Evolutionary conservation across 2,329 filamentous ascomycete genomes (phyloP), one percentile per base, ranked within the genome.

Genomic region (Exophiala oligosperma): DNA sequence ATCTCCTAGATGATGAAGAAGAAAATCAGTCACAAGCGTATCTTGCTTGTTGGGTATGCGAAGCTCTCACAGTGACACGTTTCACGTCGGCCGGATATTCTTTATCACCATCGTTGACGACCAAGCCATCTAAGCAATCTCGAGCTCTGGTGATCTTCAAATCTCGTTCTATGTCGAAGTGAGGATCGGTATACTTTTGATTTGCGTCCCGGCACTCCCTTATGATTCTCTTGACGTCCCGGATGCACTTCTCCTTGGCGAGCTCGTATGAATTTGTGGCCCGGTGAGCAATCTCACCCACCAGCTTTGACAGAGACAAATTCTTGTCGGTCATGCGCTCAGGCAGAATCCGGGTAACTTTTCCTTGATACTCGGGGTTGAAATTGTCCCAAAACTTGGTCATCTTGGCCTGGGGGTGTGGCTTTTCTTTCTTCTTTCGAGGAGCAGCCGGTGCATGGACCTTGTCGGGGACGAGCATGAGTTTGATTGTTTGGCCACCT

Each of bases 181-280:
- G 86, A n/a, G 87, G 84, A 70, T 95, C 91, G n/a, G 88, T 84
- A 70, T 95, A 96, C 72, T 91, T 92, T 68, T 92, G 88, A 72
- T 96, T 96, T 56, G 91, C 79, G 6, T 89, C 82, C 23, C 85
- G 81, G 71, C 91, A 95, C 67, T 86, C 83, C 59, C 77, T 78
- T 28, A 82, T 79, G 56, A 85, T 85, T 56, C 82, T 81, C 5
- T 77, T 75, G 4, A 86, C 83, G 53, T 83, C 82, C 55, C 82
- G 83, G 53, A 79, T 80, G 74, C 91, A 95, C 56, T 86, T 82
- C 17, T 81, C 81, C 2, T 81, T 84, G 0, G 90, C 90, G 66
- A 90, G 84, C 52, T 91, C 84, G 69, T 91, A 94, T 0, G 88
- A 91, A 23, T 83, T 81, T 46, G 84, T 78, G 0, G 85, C 84